Evolutionary conservation across 768 basidiomycete genomes (phyloP).

Genomic region (Leccinum sublutescens): DNA sequence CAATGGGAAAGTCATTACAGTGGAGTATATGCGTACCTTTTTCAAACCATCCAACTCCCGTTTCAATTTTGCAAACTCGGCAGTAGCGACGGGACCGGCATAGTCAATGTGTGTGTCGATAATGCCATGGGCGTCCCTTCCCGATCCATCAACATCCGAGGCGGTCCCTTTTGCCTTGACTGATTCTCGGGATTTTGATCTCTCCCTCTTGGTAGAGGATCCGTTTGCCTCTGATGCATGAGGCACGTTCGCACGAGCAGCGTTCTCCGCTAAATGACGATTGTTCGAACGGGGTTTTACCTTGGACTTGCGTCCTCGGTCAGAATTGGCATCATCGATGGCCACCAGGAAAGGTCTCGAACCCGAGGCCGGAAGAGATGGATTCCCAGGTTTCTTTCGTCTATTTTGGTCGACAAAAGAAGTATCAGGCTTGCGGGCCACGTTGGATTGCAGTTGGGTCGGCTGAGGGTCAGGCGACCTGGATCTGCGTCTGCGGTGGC

Average conservation of each 20-base stretch:
- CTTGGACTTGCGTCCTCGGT: conserved; percentile 35
- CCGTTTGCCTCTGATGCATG: conserved; percentile 7
- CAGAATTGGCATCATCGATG: conserved; percentile 24
- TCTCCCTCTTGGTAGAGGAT: conserved; percentile 26
- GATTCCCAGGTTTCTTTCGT: conserved; percentile 30
- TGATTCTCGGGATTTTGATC: conserved; percentile 38
- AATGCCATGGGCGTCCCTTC: conserved; percentile 19
- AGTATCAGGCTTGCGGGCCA: conserved; percentile 21
- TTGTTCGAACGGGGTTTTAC: conserved; percentile 26
- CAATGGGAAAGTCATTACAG: not conserved
- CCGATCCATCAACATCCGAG: conserved; percentile 31
- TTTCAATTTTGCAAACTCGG: conserved; percentile 54
- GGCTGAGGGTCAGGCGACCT: conserved; percentile 33
- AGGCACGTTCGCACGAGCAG: conserved; percentile 7
- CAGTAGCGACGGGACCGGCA: conserved; percentile 38
- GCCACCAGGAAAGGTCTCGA: conserved; percentile 30
- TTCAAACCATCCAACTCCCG: conserved; percentile 57
- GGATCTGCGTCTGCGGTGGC: conserved; percentile 34
- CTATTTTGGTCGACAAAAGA: conserved; percentile 24
- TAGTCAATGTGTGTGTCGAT: conserved; percentile 21
- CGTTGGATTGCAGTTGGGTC: conserved; percentile 14
- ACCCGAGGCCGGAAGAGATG: conserved; percentile 12
- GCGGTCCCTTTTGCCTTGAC: conserved; percentile 21
- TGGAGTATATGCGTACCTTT: conserved; percentile 32
- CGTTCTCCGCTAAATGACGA: conserved; percentile 24